Evolutionary conservation across 129 eudicot genomes (phyloP), one percentile per base, ranked within the genome.

Genomic region (Helianthus annuus): DNA sequence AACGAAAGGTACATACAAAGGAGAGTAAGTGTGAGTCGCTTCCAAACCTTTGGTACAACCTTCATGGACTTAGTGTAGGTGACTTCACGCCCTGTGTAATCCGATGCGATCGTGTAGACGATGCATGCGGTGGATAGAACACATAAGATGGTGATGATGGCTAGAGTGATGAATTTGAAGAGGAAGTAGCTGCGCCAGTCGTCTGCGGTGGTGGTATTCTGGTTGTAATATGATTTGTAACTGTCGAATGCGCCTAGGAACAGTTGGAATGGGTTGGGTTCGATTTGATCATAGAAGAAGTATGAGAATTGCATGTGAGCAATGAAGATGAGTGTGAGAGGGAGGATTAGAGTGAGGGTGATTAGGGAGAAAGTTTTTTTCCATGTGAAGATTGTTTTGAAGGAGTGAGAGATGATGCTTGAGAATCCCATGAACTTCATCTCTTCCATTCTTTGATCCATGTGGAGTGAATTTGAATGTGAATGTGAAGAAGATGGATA

Each of bases 21-120:
- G 42, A 80, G 59, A 14, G 83, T 80, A 19, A 77, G 57, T 39
- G 55, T 29, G 53, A 83, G 84, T 42, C 82, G 75, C 60, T 76
- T 80, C 84, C 87, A 80, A n/a, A 68, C 82, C 22, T 46, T 71
- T 6, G 77, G 79, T 3, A 76, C 76, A 7, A 39, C 77, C 15
- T 72, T 55, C 40, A 83, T 61, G 24, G 76, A 67, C 17, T 76
- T 76, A 8, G 12, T 36, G 66, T 19, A 80, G 1, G 71, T 68
- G 13, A 57, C 16, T 32, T 84, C 74, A 15, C 75, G 29, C 9
- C 48, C 54, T 1, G 82, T 69, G 67, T 80, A 77, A 55, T 68
- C 12, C 0, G 68, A 80, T 2, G 85, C 80, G 6, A 80, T 48
- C 2, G 80, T 69, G 82, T 61, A 80, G 44, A 64, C 82, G 10